Evolutionary conservation across 2,329 filamentous ascomycete species (phyloP), one percentile per base, ranked within the genome.

Genomic region (Podosphaera aphanis): DNA sequence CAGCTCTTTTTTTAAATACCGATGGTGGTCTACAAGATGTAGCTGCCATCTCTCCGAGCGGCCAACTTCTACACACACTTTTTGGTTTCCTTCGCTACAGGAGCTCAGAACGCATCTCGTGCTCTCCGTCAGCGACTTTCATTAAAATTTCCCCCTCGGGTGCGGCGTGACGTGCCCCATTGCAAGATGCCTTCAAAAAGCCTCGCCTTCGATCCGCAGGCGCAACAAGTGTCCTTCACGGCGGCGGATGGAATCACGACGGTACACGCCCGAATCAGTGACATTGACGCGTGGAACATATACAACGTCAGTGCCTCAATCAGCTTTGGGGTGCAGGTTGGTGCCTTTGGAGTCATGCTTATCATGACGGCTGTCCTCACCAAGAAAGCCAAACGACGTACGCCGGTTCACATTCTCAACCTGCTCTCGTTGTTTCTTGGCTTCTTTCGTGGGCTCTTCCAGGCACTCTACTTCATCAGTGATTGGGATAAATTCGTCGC

Each of bases 351-450:
- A 19, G 57, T 74, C 38, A 64, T 79, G 46, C 60, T 78, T 35
- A 51, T 75, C 27, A 61, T 77, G 21, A 64, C 80, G 2, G 55
- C 72, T 8, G 62, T 79, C 21, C 62, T 79, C 49, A 78, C 75
- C 6, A 66, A 64, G 47, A 58, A 63, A 1, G 67, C 73, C 49
- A 79, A 78, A 59, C 68, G 72, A 43, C 62, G 62, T 43, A 73
- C 70, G 1, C 58, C 64, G 0, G 64, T 80, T 42, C 80, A 78
- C 62, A 56, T 70, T 49, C 63, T 78, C 56, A 81, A 81, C 53
- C 52, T 63, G 19, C 49, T 68, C 16, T 70, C 74, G 13, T 62
- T 82, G 20, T 38, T 69, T 37, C 56, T 72, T 51, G 71, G 76
- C 52, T 62, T 66, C 46, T 59, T 70, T 40, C 69, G 73, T 29